Conservation (phyloP, 192 early-diverging fungal species). For the Backusella tarrabulga region DNA sequence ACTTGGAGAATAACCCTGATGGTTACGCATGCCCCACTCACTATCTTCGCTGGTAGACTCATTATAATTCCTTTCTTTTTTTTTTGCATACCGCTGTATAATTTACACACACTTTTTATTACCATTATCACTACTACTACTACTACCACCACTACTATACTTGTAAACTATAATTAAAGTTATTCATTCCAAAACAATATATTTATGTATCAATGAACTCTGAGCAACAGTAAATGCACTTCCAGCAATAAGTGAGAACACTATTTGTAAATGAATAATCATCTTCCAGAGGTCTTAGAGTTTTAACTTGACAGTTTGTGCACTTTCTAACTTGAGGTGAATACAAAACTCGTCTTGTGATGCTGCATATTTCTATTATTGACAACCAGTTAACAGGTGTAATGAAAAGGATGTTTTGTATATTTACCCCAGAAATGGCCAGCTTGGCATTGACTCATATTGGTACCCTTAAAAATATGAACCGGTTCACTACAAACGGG, state of each 20-base stretch:
- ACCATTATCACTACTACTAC: background rate
- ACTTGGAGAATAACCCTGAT: conserved; percentile 61
- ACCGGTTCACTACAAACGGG: background rate
- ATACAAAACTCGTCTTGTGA: conserved; percentile 11
- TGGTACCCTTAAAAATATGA: background rate
- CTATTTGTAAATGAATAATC: conserved; percentile 8
- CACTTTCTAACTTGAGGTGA: conserved; percentile 10
- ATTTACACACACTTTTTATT: background rate
- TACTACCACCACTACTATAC: background rate
- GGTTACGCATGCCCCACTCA: conserved; percentile 67
- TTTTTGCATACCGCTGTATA: background rate
- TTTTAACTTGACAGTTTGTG: conserved; percentile 10
- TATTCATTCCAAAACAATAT: background rate
- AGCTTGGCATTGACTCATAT: background rate
- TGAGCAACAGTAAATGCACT: conserved; percentile 10
- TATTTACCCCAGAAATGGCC: conserved; percentile 22
- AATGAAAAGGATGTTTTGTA: background rate
- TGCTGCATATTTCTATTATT: conserved; percentile 15
- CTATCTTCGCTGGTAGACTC: conserved; percentile 42
- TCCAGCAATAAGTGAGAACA: conserved; percentile 1
- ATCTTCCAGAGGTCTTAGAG: conserved; percentile 2
- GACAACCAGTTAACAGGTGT: background rate
- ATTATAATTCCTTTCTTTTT: background rate
- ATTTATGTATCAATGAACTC: background rate
- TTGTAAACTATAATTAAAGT: background rate